phyloP scores from a whole-genome alignment of 371 early-diverging fungal genomes.

The Cokeromyces recurvatus region DNA sequence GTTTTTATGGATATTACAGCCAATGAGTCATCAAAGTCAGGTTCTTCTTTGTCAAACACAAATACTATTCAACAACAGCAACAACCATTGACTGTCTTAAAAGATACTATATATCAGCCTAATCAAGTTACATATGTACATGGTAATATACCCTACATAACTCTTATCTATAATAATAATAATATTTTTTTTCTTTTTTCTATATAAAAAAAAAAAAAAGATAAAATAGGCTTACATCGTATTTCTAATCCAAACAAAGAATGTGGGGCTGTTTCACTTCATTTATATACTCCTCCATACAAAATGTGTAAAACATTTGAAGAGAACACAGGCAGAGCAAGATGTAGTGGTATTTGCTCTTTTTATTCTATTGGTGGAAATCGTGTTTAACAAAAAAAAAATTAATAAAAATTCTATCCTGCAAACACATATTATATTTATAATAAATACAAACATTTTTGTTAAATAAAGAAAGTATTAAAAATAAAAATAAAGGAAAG shows the following conservation, averaged over 20 bases:
- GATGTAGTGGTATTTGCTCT: conserved; percentile 62
- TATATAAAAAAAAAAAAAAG: no score
- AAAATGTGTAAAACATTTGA: conserved; percentile 82
- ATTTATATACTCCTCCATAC: conserved; percentile 91
- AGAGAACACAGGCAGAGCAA: conserved; percentile 67
- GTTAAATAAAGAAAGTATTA: no score
- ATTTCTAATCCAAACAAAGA: conserved; percentile 68
- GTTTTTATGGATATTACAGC: neutral
- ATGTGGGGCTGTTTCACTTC: conserved; percentile 79
- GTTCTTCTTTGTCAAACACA: neutral
- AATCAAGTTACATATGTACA: conserved; percentile 88
- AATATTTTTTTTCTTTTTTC: neutral
- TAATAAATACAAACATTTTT: no score
- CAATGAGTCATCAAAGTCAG: neutral
- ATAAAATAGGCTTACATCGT: conserved; percentile 86
- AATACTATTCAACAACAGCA: neutral
- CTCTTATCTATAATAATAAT: no score
- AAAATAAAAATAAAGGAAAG: no score
- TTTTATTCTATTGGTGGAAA: conserved; percentile 65
- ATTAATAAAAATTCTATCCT: no score
- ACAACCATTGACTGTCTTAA: conserved; percentile 22
- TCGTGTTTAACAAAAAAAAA: conserved; percentile 11
- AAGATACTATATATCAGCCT: conserved; percentile 39
- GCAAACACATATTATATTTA: no score
- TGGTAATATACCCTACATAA: conserved; percentile 53